A percentile compares a stretch with the other conserved stretches of the same genome.
Evolutionary conservation across 2,329 filamentous ascomycete species (phyloP).

Genomic region (Neonectria neomacrospora): DNA sequence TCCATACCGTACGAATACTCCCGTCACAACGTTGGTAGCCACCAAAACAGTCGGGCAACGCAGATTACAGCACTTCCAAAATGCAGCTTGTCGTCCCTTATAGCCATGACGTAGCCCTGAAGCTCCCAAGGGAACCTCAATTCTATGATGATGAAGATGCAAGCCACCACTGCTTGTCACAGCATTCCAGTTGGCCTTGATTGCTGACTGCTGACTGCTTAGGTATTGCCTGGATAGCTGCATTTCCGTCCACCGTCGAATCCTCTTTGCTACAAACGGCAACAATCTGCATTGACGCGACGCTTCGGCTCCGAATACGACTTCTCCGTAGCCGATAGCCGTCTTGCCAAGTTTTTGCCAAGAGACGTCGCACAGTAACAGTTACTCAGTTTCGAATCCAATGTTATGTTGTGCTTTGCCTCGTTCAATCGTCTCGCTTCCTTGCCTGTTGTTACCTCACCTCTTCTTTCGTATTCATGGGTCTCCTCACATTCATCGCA

Average conservation of each 20-base stretch:
- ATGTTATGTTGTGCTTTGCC: not conserved
- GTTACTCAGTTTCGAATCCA: not conserved
- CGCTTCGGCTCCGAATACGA: slow-evolving; percentile 1
- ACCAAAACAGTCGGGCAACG: not conserved
- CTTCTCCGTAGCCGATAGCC: not conserved
- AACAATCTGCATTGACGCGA: slow-evolving; percentile 1
- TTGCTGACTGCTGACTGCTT: not conserved
- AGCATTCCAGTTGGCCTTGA: not conserved
- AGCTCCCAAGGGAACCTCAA: not conserved
- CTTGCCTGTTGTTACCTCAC: not conserved
- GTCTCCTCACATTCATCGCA: not conserved
- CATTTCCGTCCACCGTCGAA: not conserved
- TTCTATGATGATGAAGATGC: not conserved
- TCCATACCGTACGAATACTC: not conserved
- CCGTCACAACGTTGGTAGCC: not conserved
- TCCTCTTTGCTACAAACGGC: not conserved
- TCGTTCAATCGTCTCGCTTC: not conserved
- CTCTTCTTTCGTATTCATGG: too few relatives aligned
- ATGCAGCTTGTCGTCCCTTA: not conserved
- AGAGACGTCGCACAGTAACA: not conserved
- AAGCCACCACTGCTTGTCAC: not conserved
- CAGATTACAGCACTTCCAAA: not conserved
- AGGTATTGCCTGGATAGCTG: not conserved
- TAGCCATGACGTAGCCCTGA: not conserved
- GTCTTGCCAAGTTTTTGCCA: not conserved